These are phyloP conservation scores for Paraconiothyrium brasiliense DNA, from an alignment of 2,329 filamentous ascomycete species.

Conservation along the genomic window DNA sequence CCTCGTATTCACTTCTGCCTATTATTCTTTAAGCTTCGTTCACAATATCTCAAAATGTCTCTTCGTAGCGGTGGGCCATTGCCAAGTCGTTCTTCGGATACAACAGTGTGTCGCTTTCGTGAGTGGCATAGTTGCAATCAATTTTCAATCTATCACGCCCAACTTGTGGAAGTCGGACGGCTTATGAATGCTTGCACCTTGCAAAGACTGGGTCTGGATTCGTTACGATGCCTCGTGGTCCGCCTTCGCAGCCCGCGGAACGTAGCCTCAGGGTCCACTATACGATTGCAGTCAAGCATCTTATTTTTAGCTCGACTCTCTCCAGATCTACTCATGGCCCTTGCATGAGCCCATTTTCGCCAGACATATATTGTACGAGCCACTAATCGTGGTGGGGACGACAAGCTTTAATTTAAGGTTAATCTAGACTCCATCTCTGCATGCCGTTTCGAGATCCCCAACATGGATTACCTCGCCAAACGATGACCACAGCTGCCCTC, in stretches of 20 bases:
- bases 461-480: constrained; percentile 36
- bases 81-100: constrained; percentile 28
- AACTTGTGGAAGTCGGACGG: constrained; percentile 31
- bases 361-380: constrained; percentile 37
- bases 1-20: constrained; percentile 23
- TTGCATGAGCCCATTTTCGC: constrained; percentile 41
- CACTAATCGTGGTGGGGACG: constrained; percentile 32
- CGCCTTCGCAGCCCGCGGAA: constrained; percentile 17
- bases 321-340: constrained; percentile 36
- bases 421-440: constrained; percentile 50
- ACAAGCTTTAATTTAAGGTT: constrained; percentile 54
- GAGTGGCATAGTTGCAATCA: constrained; percentile 43
- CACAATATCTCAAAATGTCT: constrained; percentile 8
- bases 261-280: constrained; percentile 22
- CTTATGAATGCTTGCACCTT: constrained; percentile 24
- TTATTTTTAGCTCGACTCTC: constrained; percentile 40
- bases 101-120: constrained; percentile 26
- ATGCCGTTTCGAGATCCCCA: constrained; percentile 45
- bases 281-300: constrained; percentile 25
- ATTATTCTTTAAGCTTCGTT: constrained; percentile 3
- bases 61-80: constrained; percentile 6
- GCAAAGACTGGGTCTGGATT: constrained; percentile 37
- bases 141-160: constrained; percentile 43
- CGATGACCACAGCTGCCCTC: constrained; percentile 28
- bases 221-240: constrained; percentile 27